Conservation (phyloP, 169 alveolate genomes). For the Ichthyophthirius multifiliis region DNA sequence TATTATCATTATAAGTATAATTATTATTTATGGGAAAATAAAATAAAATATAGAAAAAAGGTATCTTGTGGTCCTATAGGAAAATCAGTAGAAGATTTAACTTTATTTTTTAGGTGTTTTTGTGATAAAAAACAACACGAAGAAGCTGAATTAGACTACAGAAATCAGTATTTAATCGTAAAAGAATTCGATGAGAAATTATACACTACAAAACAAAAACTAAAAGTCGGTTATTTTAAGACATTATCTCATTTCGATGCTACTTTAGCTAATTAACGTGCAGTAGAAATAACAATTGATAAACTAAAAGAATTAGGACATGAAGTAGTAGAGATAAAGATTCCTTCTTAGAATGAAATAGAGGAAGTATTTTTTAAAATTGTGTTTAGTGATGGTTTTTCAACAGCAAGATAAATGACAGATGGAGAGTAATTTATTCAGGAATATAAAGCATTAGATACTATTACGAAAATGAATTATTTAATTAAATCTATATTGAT, state of each 20-base stretch:
- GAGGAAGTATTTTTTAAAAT: conserved; percentile 7
- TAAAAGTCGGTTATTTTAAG: conserved; percentile 43
- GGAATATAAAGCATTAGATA: conserved; percentile 4
- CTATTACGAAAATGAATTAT: not conserved
- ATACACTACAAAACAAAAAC: conserved; percentile 4
- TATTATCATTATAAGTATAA: not conserved
- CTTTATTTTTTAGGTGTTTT: conserved; percentile 16
- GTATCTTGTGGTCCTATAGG: conserved; percentile 56
- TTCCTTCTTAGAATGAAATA: not conserved
- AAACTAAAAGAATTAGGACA: conserved; percentile 18
- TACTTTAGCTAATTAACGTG: conserved; percentile 18
- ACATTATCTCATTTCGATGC: conserved; percentile 5
- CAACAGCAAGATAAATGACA: not conserved
- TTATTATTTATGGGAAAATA: not conserved
- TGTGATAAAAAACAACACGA: not conserved
- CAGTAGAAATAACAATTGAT: conserved; percentile 23
- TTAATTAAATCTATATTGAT: not conserved
- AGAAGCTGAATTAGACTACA: not conserved
- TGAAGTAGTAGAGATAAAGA: conserved; percentile 10
- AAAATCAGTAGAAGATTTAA: conserved; percentile 53
- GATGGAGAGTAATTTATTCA: conserved; percentile 28
- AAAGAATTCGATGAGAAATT: not conserved
- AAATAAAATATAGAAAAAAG: not conserved
- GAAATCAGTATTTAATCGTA: conserved; percentile 4
- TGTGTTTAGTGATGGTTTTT: conserved; percentile 11